A percentile compares a stretch with the other conserved stretches of the same genome.
phyloP scores from a whole-genome alignment of 306 rosid species.

The Fragaria ananassa region DNA sequence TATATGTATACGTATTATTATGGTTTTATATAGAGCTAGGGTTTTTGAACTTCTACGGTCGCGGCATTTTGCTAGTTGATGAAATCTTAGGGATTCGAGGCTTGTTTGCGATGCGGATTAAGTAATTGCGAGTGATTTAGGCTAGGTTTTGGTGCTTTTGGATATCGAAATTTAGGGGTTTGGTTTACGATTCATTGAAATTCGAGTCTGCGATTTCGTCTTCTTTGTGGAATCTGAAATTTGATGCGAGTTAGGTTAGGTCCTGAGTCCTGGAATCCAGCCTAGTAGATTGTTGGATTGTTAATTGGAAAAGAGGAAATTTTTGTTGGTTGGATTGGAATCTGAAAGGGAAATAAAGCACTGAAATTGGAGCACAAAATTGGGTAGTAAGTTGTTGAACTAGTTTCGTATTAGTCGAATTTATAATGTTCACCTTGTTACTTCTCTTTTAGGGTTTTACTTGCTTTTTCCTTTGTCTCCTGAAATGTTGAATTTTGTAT shows the following conservation, averaged over 20 bases:
- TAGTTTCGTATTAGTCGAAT: background rate
- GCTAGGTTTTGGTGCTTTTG: background rate
- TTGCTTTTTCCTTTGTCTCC: background rate
- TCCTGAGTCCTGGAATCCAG: background rate
- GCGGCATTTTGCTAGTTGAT: background rate
- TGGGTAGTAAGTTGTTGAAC: background rate
- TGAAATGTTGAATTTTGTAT: background rate
- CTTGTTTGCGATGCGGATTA: background rate
- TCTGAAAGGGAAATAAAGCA: background rate
- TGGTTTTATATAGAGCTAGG: background rate
- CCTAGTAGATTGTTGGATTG: background rate
- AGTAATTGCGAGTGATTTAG: background rate
- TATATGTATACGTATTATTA: background rate
- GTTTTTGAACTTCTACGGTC: slow-evolving; percentile 1
- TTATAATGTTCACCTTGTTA: background rate
- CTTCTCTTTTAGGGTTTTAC: background rate
- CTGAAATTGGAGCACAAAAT: background rate
- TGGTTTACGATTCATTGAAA: background rate
- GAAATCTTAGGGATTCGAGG: background rate
- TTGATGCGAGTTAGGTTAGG: background rate
- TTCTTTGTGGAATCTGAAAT: background rate
- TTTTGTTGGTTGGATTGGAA: background rate
- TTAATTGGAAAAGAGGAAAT: background rate
- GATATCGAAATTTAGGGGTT: background rate
- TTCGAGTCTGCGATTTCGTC: background rate